These are phyloP conservation scores for Adansonia digitata DNA, from an alignment of 345 rosid species.

Conservation along the genomic window DNA sequence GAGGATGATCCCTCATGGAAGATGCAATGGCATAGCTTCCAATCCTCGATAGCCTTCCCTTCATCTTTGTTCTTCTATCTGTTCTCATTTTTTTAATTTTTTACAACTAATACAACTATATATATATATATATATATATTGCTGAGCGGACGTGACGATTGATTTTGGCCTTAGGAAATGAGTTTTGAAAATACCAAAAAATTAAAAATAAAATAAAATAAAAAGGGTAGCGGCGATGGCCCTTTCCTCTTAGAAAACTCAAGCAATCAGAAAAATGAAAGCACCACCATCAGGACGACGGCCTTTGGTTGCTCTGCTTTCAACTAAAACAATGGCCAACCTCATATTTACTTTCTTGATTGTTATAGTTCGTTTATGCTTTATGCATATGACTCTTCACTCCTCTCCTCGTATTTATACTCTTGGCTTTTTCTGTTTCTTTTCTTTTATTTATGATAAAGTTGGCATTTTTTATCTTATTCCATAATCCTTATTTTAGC, in stretches of 20 bases:
- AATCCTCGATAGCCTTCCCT: slow-evolving; percentile 60
- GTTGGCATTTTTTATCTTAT: background rate
- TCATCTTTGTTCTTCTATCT: slow-evolving; percentile 32
- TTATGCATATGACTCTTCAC: too few species aligned
- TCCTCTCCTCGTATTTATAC: background rate
- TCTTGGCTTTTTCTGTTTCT: background rate
- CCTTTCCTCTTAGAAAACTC: background rate
- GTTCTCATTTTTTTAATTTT: slow-evolving; percentile 13
- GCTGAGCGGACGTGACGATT: background rate
- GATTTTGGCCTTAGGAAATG: background rate
- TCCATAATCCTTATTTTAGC: background rate
- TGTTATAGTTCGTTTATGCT: background rate
- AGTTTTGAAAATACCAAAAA: background rate
- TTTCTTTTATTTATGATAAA: background rate
- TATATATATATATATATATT: too few species aligned
- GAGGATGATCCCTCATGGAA: slow-evolving; percentile 55
- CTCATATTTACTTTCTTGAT: background rate
- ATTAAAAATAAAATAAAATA: background rate
- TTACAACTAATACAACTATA: background rate
- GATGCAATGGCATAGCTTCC: slow-evolving; percentile 92
- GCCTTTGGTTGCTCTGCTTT: background rate
- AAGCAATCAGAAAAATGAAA: background rate
- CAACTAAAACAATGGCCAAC: background rate
- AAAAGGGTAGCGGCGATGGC: background rate
- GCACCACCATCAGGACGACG: background rate